Conservation (phyloP, 1,284 basidiomycete species). For the Leccinum holopus region DNA sequence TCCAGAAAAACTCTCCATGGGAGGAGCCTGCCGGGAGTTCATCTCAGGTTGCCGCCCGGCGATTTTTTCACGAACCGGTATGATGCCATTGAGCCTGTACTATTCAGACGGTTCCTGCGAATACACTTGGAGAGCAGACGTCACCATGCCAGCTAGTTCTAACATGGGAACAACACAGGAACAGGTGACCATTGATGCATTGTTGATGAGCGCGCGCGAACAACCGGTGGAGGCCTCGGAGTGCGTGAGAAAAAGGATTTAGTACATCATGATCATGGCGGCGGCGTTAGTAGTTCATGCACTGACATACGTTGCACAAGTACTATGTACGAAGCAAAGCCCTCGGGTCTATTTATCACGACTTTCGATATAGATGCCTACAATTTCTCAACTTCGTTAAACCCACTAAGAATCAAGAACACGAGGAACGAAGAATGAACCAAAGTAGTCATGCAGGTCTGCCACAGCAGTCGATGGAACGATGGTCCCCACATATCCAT, state of each 20-base stretch:
- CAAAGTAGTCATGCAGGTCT: neutral
- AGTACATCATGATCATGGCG: no score
- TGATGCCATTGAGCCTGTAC: neutral
- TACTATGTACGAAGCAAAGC: no score
- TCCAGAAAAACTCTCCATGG: neutral
- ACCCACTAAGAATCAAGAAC: neutral
- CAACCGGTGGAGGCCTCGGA: no score
- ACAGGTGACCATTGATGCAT: neutral
- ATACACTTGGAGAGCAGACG: neutral
- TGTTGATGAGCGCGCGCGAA: no score
- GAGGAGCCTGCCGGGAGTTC: neutral
- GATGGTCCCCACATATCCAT: conserved; percentile 1
- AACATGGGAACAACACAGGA: neutral
- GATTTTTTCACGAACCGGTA: neutral
- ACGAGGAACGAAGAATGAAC: neutral
- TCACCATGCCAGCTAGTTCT: neutral
- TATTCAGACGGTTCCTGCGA: neutral
- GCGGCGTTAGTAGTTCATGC: neutral
- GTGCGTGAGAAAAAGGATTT: neutral
- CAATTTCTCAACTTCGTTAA: neutral
- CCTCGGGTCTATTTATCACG: neutral
- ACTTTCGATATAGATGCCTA: neutral
- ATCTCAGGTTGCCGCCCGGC: neutral
- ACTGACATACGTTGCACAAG: no score
- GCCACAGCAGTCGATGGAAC: neutral